Base-by-base conservation (phyloP, 768 basidiomycete genomes). In the Boletus tylopilopsis region DNA sequence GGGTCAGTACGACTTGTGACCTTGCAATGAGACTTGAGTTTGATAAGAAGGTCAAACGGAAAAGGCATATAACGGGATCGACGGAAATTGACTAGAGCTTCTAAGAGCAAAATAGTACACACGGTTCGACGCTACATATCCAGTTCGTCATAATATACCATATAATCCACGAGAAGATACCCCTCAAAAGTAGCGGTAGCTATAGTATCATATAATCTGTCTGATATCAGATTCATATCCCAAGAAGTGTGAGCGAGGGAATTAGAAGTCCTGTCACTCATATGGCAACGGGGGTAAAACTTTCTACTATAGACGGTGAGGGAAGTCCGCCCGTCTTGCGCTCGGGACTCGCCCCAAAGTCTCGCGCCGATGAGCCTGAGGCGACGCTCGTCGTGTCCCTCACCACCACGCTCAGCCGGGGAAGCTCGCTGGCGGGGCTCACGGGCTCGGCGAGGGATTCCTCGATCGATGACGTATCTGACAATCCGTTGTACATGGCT, bases 391-490 rank as follows among this genome's bases (percentile, higher is more conserved):
- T 64, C 32, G 64, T 55, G 44, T 68, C 68, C 46, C 60, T 64
- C 19, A 68, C 66, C 15, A 64, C 35, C n/a, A 68, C 66, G 22
- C n/a, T 58, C 8, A 52, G 24, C 18, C 66, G 57, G 3, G 57
- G 51, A 22, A 60, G 54, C 35, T 68, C 66, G 27, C 66, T 68
- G 2, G 54, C 55, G 2, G 69, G 69, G 37, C 69, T 71, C 3
- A 59, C 51, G 0, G 69, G 69, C 56, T 71, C 69, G 6, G 52
- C 61, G 4, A 70, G 55, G 2, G 68, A 70, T 33, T 69, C 68
- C n/a, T 68, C 68, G n/a, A 71, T 34, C 16, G 69, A 71, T 21
- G 69, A 71, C 40, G 66, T 56, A 47, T 70, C 69, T 18, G 69
- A 70, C 47, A 67, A 56, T 43, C 58, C 65, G 42, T 51, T 64